Evolutionary conservation across 2,329 filamentous ascomycete genomes (phyloP), one percentile per base, ranked within the genome.

Genomic region (Boeremia lycopersici): DNA sequence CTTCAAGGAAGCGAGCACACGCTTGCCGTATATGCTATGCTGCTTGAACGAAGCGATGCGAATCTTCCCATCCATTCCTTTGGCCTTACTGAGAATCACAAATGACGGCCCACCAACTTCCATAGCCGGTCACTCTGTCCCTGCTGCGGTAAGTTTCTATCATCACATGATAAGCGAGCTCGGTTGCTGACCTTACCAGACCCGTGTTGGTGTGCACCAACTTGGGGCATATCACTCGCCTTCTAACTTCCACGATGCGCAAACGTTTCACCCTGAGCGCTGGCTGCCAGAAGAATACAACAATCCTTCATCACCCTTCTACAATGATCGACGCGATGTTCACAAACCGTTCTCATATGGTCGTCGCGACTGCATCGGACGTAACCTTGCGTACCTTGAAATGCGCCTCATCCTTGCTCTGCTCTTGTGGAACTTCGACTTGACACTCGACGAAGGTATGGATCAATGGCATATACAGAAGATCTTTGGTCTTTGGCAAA

Each of bases 401-500:
- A 59, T 59, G 53, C 57, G 57, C 10, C 46, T 53, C 4, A 51
- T 53, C 19, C 56, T 76, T 4, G 62, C 73, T 9, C 75, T 74
- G 33, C 43, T 77, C 0, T 47, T 77, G 2, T 76, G 69, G 56
- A 64, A 72, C 28, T 78, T 77, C 31, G 77, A 78, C 41, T 40
- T 78, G 2, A 63, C 72, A 26, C 65, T 78, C 3, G 46, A 43
- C 6, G 17, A 67, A 0, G 72, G 76, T 45, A 72, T 70, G 52
- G 50, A 62, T 7, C 43, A 68, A 13, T 72, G 68, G 72, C 50
- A 19, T 2, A 55, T 72, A 1, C 76, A 78, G 58, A 45, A 62
- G 4, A 65, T 63, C 0, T 78, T 65, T 38, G 66, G 62, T 4
- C 53, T 78, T 7, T 79, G 77, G 77, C 62, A 73, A 53, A 76